These are phyloP conservation scores for Aureobasidium sp. DNA, from an alignment of 2,329 filamentous ascomycete species.

Conservation along the genomic window DNA sequence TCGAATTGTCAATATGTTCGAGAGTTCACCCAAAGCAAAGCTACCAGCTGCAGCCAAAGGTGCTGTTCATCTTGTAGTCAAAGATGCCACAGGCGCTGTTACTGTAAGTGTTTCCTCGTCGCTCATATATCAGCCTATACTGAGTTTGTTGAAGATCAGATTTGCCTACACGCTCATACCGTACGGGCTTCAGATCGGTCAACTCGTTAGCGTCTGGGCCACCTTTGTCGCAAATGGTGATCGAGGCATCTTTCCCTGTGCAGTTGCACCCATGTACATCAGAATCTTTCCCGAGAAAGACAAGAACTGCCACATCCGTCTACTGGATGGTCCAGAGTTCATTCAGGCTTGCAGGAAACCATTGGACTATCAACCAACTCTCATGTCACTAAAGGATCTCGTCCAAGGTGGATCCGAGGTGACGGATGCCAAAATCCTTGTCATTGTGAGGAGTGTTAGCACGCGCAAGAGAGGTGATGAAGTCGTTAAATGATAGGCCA, in stretches of 20 bases:
- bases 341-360: slow-evolving; percentile 41
- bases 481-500: background rate
- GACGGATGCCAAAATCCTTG: slow-evolving; percentile 45
- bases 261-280: slow-evolving; percentile 44
- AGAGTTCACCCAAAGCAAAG: slow-evolving; percentile 37
- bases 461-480: slow-evolving; percentile 41
- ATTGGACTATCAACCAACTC: slow-evolving; percentile 35
- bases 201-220: slow-evolving; percentile 51
- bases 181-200: slow-evolving; percentile 45
- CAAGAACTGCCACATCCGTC: slow-evolving; percentile 46
- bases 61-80: slow-evolving; percentile 49
- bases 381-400: slow-evolving; percentile 54
- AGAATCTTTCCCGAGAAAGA: slow-evolving; percentile 54
- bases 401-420: slow-evolving; percentile 49
- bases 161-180: slow-evolving; percentile 42
- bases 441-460: slow-evolving; percentile 53
- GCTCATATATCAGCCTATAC: background rate
- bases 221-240: slow-evolving; percentile 47
- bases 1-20: slow-evolving; percentile 50
- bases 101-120: slow-evolving; percentile 34
- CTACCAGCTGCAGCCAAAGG: slow-evolving; percentile 42
- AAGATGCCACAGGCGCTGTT: slow-evolving; percentile 49
- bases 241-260: slow-evolving; percentile 34
- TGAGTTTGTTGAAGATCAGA: slow-evolving; percentile 36
- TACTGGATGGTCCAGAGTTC: slow-evolving; percentile 45